Base-by-base conservation (phyloP, 371 early-diverging fungal species). In the Mortierella sp. region DNA sequence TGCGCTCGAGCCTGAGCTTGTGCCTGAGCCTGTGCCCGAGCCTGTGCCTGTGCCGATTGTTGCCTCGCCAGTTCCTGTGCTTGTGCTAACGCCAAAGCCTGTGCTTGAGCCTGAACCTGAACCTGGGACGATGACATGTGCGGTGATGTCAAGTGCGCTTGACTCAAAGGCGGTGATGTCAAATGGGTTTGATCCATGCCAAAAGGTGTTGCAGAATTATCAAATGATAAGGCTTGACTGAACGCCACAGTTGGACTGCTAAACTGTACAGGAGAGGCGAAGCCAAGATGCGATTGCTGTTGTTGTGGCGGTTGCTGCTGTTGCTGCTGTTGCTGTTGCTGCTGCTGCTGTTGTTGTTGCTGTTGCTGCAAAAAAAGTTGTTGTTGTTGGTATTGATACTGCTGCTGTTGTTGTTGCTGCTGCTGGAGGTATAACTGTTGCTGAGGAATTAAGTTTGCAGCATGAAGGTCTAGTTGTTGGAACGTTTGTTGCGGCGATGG, bases 381-480 rank as follows among this genome's bases (percentile, higher is more conserved):
- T 10, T 78, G 74, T 20, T 70, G 72, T 49, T 63, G 78, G 14
- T 69, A 63, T 59, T 45, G 73, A 1, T 67, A 69, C 14, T 76
- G 77, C n/a, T 75, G 66, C 30, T 59, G 71, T 47, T 78, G 68
- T n/a, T 75, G 74, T 24, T 66, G 72, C 58, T 81, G 83, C 43
- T 78, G 78, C 32, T 73, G 66, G 14, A 81, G 61, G 16, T 73
- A 67, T 24, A 66, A 72, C 12, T 75, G 84, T 10, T 85, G 83
- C 39, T 84, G 87, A 1, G 77, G 73, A 45, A 73, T 73, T 54
- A 83, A 47, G 22, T 58, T 68, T 18, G 76, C 54, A n/a, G 83
- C 40, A 43, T 66, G 75, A 22, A 83, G 78, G 40, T 66, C 73
- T 58, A 84, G 66, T 59, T 84, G 83, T 39, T 78, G 87, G 54